Conservation (phyloP, 1,284 basidiomycete genomes). For the Tylopilus sp. region DNA sequence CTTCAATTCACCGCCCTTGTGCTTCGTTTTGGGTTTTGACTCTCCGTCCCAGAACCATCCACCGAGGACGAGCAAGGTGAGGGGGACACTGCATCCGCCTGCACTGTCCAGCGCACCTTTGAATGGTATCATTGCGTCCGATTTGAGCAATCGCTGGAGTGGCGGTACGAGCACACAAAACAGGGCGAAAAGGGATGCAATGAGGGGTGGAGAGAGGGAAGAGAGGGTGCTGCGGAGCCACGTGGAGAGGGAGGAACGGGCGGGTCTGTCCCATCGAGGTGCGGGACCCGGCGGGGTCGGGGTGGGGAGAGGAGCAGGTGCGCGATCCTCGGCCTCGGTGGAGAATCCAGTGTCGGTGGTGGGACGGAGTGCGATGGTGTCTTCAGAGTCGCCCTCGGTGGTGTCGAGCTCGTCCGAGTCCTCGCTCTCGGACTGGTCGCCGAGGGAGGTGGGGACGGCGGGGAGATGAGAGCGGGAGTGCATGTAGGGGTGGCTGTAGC, state of each 20-base stretch:
- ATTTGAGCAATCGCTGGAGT: conserved; percentile 64
- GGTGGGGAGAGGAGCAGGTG: not conserved
- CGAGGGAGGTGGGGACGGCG: conserved; percentile 22
- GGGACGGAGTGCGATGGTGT: conserved; percentile 12
- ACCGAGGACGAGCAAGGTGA: conserved; percentile 88
- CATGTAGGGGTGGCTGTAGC: not conserved
- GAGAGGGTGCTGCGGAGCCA: conserved; percentile 2
- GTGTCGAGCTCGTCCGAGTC: conserved; percentile 17
- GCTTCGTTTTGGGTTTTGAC: conserved; percentile 9
- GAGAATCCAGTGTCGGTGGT: conserved; percentile 16
- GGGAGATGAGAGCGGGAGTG: conserved; percentile 19
- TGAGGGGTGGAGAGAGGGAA: conserved; percentile 50
- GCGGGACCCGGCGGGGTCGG: not conserved
- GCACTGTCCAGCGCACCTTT: conserved; percentile 68
- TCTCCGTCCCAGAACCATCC: conserved; percentile 73
- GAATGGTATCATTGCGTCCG: conserved; percentile 56
- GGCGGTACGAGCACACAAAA: conserved; percentile 77
- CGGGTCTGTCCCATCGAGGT: conserved; percentile 5
- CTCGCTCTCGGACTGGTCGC: conserved; percentile 27
- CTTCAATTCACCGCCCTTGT: not conserved
- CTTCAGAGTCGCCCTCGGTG: conserved; percentile 26
- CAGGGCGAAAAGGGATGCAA: conserved; percentile 75
- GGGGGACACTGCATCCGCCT: conserved; percentile 80
- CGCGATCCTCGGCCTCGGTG: conserved; percentile 14
- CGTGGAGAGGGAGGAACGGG: not conserved